phyloP scores from a whole-genome alignment of 495 filamentous ascomycete species.

The Podospora bellae-mahoneyi region DNA sequence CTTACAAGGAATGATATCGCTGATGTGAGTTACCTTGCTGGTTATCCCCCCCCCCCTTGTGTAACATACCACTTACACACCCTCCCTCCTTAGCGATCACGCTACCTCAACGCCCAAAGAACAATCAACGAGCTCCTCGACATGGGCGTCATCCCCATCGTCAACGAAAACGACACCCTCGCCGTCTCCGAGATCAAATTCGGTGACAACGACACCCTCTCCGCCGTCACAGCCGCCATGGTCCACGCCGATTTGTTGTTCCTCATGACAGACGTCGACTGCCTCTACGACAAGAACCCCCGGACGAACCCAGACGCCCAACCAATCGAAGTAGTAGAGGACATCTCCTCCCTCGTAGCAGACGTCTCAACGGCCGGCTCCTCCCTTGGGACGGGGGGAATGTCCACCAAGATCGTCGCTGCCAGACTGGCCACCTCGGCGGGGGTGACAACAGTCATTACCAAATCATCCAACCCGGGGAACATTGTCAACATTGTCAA shows the following conservation, averaged over 20 bases:
- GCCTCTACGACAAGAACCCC: constrained; percentile 93
- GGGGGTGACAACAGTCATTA: constrained; percentile 93
- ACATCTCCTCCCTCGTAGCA: constrained; percentile 78
- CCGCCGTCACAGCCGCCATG: constrained; percentile 95
- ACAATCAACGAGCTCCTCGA: constrained; percentile 84
- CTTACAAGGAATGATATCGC: constrained; percentile 97
- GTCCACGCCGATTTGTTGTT: constrained; percentile 96
- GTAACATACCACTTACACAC: constrained; percentile 13
- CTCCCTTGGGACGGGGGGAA: constrained; percentile 88
- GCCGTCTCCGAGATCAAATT: constrained; percentile 99
- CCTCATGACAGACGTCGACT: constrained; percentile 98
- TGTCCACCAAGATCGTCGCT: constrained; percentile 96
- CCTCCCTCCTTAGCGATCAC: constrained; percentile 59
- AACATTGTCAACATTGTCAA: constrained; percentile 85
- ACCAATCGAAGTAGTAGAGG: constrained; percentile 88
- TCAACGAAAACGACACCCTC: constrained; percentile 97
- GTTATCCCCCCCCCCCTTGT: not conserved
- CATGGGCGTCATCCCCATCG: constrained; percentile 97
- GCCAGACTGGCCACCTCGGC: constrained; percentile 90
- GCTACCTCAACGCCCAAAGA: constrained; percentile 95
- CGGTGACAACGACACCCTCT: constrained; percentile 96
- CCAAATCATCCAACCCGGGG: constrained; percentile 84
- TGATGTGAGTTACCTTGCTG: constrained; percentile 57
- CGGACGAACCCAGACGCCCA: constrained; percentile 77
- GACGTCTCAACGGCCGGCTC: constrained; percentile 90